Base-by-base conservation (phyloP, 148 eudicot genomes). In the Rheum nobile region DNA sequence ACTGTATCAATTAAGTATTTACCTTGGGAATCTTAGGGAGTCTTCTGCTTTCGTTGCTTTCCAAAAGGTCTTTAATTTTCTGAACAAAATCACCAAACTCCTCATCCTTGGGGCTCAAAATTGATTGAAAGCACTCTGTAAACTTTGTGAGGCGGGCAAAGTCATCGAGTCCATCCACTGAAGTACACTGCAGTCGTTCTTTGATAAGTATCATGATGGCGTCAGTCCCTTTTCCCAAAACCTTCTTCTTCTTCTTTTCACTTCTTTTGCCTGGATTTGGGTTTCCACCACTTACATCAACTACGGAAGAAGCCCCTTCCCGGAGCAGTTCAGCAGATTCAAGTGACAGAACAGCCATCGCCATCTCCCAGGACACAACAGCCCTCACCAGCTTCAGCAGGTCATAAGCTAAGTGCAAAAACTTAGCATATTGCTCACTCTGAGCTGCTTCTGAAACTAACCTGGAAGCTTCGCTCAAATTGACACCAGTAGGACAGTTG, bases 21-120 rank as follows among this genome's bases (percentile, higher is more conserved):
- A 90, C 96, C 97, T 91, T 95, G 12, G 97, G 87, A 75, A 95
- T 83, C 89, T 95, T 95, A 12, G 99, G 99, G 76, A 91, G 89
- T 77, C 96, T 83, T 83, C 93, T 82, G 67, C 84, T 91, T 81
- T 95, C 98, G 81, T 95, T 95, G 79, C 93, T 92, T 81, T 95
- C 96, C 8, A 95, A 88, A 47, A 92, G 83, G 76, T 92, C 96
- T 75, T 90, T 95, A 67, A 95, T 86, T 83, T 86, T 92, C 61
- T 80, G 74, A 8, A 85, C 31, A 52, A 92, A 79, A 71, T 74
- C 75, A 7, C 54, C 79, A 74, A 90, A 86, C 11, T 75, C 86
- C 8, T 74, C 71, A 50, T 75, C 77, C 77, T 84, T 90, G 21
- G 86, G 85, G 68, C 90, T 89, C 59, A 96, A 84, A 24, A 85